Evolutionary conservation across 78 protist species (phyloP).

Genomic region (Dictyostelium firmibasis): DNA sequence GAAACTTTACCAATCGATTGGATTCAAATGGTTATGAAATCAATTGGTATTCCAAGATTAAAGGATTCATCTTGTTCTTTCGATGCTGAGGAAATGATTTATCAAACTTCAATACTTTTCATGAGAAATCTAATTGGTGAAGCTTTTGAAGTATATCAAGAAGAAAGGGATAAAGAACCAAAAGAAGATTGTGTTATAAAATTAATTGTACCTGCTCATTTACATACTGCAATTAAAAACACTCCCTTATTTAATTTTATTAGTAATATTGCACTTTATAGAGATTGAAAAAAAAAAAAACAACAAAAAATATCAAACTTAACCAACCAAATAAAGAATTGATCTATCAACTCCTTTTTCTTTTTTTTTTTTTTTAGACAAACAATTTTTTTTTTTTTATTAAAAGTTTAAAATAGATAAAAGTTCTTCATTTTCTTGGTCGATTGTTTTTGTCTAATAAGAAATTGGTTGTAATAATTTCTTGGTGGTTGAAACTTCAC

Average conservation of each 20-base stretch:
- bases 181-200: slow-evolving; percentile 46
- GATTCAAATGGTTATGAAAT: not conserved
- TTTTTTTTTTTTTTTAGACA: too few relatives aligned
- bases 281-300: not conserved
- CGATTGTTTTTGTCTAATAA: too few relatives aligned
- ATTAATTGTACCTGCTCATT: slow-evolving; percentile 44
- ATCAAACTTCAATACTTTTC: slow-evolving; percentile 13
- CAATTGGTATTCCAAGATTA: slow-evolving; percentile 36
- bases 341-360: too few relatives aligned
- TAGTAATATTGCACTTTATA: slow-evolving; percentile 35
- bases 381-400: too few relatives aligned
- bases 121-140: slow-evolving; percentile 22
- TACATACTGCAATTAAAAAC: slow-evolving; percentile 54
- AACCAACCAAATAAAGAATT: too few relatives aligned
- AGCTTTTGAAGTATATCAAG: slow-evolving; percentile 2
- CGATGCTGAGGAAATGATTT: slow-evolving; percentile 21
- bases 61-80: not conserved
- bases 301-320: too few relatives aligned
- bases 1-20: slow-evolving; percentile 29
- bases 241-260: slow-evolving; percentile 41
- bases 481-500: too few relatives aligned
- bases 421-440: too few relatives aligned
- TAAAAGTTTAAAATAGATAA: too few relatives aligned
- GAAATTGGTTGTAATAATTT: too few relatives aligned
- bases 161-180: slow-evolving; percentile 47